A percentile compares a stretch with the other conserved stretches of the same genome.
phyloP scores from a whole-genome alignment of 129 eudicot species.

The Tagetes patula region DNA sequence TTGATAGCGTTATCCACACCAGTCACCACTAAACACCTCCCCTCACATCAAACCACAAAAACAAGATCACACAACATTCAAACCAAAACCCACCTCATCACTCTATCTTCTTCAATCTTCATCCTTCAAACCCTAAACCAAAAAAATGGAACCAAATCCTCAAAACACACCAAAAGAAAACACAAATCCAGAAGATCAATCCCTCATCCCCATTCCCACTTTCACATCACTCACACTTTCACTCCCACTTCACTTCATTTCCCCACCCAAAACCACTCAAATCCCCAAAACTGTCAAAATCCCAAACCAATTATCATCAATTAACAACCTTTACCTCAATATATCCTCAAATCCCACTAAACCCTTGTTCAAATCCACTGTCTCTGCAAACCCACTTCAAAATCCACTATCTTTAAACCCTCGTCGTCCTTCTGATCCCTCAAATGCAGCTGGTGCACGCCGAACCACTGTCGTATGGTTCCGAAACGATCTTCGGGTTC shows the following conservation, averaged over 20 bases:
- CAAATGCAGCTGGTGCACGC: slow-evolving; percentile 54
- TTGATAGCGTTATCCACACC: too few species aligned
- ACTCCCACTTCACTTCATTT: slow-evolving; percentile 56
- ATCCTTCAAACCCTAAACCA: too few species aligned
- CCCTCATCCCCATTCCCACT: slow-evolving; percentile 22
- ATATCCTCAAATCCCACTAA: slow-evolving; percentile 36
- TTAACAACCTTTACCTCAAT: slow-evolving; percentile 33
- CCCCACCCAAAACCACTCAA: slow-evolving; percentile 33
- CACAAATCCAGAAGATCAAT: neutral
- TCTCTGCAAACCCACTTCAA: slow-evolving; percentile 68
- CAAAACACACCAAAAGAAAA: too few species aligned
- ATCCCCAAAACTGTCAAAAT: slow-evolving; percentile 40
- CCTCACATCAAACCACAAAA: too few species aligned
- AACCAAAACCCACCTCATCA: too few species aligned
- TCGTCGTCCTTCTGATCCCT: slow-evolving; percentile 75
- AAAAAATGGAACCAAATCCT: too few species aligned
- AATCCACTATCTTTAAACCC: slow-evolving; percentile 64
- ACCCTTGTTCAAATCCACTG: slow-evolving; percentile 49
- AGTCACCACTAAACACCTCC: too few species aligned
- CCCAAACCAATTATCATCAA: slow-evolving; percentile 56
- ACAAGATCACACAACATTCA: too few species aligned
- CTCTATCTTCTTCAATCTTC: too few species aligned
- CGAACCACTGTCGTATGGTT: slow-evolving; percentile 81
- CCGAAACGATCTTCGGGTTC: slow-evolving; percentile 83
- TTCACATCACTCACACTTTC: slow-evolving; percentile 74